A percentile compares a stretch with the other conserved stretches of the same genome.
These are phyloP conservation scores for Cenchrus fungigraminus DNA, from an alignment of 176 grass and related monocot genomes.

Conservation along the genomic window DNA sequence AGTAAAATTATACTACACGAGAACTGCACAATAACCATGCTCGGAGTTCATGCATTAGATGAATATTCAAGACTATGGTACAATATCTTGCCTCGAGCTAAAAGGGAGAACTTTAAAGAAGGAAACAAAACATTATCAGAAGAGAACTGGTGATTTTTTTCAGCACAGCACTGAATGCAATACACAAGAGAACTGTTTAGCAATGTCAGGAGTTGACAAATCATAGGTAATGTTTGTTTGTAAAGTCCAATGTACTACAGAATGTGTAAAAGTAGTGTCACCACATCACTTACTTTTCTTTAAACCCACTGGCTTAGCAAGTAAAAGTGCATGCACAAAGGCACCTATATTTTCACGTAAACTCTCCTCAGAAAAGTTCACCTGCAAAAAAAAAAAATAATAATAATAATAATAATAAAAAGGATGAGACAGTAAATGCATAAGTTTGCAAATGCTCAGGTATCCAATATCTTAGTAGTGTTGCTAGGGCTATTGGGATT, in stretches of 20 bases:
- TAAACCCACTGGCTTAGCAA: constrained; percentile 88
- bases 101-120: neutral
- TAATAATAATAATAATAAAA: constrained; percentile 26
- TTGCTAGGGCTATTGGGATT: constrained; percentile 4
- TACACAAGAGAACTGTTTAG: neutral
- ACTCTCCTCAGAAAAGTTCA: constrained; percentile 89
- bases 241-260: constrained; percentile 25
- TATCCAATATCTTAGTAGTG: constrained; percentile 23
- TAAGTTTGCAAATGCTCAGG: neutral
- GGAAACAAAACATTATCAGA: constrained; percentile 8
- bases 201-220: neutral
- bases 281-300: constrained; percentile 85
- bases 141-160: neutral
- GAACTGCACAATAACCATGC: neutral
- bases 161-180: neutral
- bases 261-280: constrained; percentile 16
- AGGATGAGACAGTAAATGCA: neutral
- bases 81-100: neutral
- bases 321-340: constrained; percentile 90
- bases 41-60: neutral
- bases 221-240: constrained; percentile 34
- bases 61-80: neutral
- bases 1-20: neutral
- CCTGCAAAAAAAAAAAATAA: constrained; percentile 48
- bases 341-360: constrained; percentile 97